Percentiles rank a stretch among this genome's conserved stretches.
These are phyloP conservation scores for Serendipita indica DNA, from an alignment of 768 basidiomycete genomes.

Conservation along the genomic window DNA sequence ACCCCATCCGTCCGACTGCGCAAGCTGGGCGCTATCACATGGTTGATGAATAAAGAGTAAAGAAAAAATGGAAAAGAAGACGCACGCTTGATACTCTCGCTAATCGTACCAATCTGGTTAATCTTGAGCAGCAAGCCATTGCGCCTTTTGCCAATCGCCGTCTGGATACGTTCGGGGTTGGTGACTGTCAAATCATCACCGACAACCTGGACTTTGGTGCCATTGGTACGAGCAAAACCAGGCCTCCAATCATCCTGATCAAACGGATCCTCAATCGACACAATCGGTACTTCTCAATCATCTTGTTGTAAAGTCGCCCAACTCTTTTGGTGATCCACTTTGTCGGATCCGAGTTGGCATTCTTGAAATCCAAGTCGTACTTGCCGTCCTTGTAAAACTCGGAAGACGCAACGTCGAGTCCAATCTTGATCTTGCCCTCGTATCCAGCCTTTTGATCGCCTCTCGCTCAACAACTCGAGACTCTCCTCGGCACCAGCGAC, in stretches of 20 bases:
- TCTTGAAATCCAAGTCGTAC: slow-evolving; percentile 98
- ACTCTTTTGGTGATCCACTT: slow-evolving; percentile 91
- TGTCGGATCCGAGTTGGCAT: slow-evolving; percentile 94
- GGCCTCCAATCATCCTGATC: slow-evolving; percentile 99
- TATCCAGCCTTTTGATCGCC: slow-evolving; percentile 97
- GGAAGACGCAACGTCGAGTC: slow-evolving; percentile 94
- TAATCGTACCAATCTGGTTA: slow-evolving; percentile 98
- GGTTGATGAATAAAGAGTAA: neutral
- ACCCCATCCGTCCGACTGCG: slow-evolving; percentile 94
- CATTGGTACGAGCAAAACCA: slow-evolving; percentile 80
- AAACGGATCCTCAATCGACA: slow-evolving; percentile 95
- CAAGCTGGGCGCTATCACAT: slow-evolving; percentile 71
- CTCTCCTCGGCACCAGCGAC: slow-evolving; percentile 95
- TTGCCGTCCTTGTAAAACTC: slow-evolving; percentile 99
- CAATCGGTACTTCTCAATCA: slow-evolving; percentile 86
- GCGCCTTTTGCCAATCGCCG: slow-evolving; percentile 97
- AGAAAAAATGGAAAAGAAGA: too few relatives aligned
- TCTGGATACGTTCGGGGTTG: slow-evolving; percentile 93
- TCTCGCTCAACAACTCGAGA: slow-evolving; percentile 86
- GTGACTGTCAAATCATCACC: slow-evolving; percentile 97
- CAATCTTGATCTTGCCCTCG: slow-evolving; percentile 97
- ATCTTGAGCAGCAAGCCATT: slow-evolving; percentile 97
- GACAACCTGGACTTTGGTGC: slow-evolving; percentile 66
- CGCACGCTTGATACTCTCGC: slow-evolving; percentile 97
- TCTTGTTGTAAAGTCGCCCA: slow-evolving; percentile 77